phyloP scores from a whole-genome alignment of 495 filamentous ascomycete species.

The Penicillium lividum region DNA sequence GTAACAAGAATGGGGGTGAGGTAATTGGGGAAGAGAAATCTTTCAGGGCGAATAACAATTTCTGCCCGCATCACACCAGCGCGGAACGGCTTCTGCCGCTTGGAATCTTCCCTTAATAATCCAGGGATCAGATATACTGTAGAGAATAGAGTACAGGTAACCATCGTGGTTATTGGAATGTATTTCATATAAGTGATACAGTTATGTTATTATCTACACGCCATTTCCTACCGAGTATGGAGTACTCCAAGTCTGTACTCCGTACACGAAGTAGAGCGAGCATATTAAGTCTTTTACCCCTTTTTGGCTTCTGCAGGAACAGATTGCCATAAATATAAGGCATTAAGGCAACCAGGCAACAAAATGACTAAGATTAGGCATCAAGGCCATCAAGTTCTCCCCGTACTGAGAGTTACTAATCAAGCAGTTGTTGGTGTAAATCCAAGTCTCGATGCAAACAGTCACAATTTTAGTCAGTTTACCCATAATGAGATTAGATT shows the following conservation, averaged over 20 bases:
- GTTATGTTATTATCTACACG: not conserved
- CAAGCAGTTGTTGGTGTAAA: not conserved
- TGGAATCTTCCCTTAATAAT: not conserved
- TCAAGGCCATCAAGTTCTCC: no score
- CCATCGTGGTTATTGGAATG: no score
- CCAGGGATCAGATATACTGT: not conserved
- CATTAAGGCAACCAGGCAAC: slow-evolving; percentile 10
- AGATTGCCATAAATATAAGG: not conserved
- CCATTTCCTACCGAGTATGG: not conserved
- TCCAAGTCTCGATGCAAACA: not conserved
- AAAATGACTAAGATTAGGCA: not conserved
- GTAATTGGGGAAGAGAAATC: slow-evolving; percentile 9
- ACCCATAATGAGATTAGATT: no score
- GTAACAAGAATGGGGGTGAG: slow-evolving; percentile 15
- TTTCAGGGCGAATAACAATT: slow-evolving; percentile 27
- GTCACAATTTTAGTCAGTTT: not conserved
- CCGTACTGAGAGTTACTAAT: not conserved
- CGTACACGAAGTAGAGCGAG: not conserved
- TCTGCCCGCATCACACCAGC: slow-evolving; percentile 40
- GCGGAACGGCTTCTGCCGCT: slow-evolving; percentile 41
- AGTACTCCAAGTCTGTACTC: no score
- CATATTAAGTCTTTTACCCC: not conserved
- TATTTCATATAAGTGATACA: no score
- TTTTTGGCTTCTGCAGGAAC: slow-evolving; percentile 3
- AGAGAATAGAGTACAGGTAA: not conserved